Evolutionary conservation across 352 stramenopile genomes (phyloP).

Genomic region (Halophytophthora batemanensis): DNA sequence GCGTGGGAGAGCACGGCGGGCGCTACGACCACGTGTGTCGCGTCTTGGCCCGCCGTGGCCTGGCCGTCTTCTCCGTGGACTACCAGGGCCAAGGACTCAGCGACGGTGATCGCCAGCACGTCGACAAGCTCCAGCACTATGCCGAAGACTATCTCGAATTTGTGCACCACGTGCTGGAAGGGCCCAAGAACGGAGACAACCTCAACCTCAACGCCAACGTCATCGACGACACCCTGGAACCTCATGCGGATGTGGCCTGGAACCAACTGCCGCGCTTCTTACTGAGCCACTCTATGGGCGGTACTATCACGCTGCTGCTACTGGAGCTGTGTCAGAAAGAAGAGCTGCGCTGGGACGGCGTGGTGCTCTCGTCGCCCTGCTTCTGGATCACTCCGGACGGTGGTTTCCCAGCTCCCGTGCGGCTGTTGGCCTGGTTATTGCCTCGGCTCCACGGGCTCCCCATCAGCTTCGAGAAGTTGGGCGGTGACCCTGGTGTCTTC

Average conservation of each 20-base stretch:
- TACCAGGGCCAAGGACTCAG: constrained; percentile 57
- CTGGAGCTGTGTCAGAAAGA: constrained; percentile 15
- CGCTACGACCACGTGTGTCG: constrained; percentile 52
- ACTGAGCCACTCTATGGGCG: constrained; percentile 57
- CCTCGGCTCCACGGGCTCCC: constrained; percentile 31
- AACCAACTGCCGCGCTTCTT: constrained; percentile 46
- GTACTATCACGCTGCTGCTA: constrained; percentile 38
- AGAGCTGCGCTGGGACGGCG: constrained; percentile 30
- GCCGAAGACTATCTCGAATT: constrained; percentile 56
- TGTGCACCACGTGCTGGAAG: constrained; percentile 38
- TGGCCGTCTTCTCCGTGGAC: constrained; percentile 58
- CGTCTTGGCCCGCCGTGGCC: constrained; percentile 28
- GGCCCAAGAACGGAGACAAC: neutral
- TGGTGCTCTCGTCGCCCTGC: constrained; percentile 36
- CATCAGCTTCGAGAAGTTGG: constrained; percentile 27
- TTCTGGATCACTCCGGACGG: constrained; percentile 32
- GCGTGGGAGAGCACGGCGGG: constrained; percentile 45
- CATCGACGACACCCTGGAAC: constrained; percentile 28
- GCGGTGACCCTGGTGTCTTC: constrained; percentile 25
- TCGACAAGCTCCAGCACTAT: constrained; percentile 37
- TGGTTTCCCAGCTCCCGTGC: constrained; percentile 10
- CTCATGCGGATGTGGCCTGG: constrained; percentile 32
- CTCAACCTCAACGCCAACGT: constrained; percentile 14
- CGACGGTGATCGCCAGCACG: constrained; percentile 58
- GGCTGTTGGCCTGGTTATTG: constrained; percentile 23